phyloP scores from a whole-genome alignment of 495 filamentous ascomycete genomes.

The Immersiella caudata region DNA sequence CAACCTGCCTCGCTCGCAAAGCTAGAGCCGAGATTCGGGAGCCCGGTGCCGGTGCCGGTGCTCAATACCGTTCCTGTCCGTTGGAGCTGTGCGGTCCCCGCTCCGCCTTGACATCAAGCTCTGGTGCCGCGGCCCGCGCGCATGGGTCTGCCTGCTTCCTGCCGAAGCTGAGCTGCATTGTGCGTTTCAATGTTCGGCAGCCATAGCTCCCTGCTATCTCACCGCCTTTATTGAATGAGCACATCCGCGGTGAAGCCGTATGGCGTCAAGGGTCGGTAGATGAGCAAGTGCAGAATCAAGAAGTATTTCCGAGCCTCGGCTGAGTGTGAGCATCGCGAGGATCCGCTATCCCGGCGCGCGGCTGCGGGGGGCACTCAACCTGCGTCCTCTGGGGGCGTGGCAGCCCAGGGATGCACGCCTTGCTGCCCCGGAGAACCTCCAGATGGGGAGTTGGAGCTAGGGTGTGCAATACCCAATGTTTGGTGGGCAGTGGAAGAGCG shows the following conservation, averaged over 20 bases:
- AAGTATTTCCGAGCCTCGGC: neutral
- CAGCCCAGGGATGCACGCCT: constrained; percentile 16
- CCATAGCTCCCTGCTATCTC: neutral
- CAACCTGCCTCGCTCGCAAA: too few species aligned
- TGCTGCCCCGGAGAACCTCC: constrained; percentile 22
- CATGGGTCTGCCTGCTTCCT: constrained; percentile 16
- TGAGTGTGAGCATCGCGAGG: neutral
- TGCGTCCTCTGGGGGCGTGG: constrained; percentile 13
- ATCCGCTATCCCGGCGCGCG: constrained; percentile 6
- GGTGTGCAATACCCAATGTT: neutral
- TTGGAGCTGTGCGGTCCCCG: constrained; percentile 3
- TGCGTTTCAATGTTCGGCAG: neutral
- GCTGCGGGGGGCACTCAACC: constrained; percentile 10
- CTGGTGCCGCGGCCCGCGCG: constrained; percentile 5
- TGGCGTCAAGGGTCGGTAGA: neutral
- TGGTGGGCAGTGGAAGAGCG: constrained; percentile 6
- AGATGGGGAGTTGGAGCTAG: neutral
- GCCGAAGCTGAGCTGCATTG: neutral
- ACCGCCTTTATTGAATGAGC: neutral
- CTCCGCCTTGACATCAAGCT: neutral
- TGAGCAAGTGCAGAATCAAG: neutral
- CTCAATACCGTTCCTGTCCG: neutral
- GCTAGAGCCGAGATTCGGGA: constrained; percentile 11
- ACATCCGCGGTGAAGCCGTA: neutral
- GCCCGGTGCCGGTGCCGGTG: constrained; percentile 18